Conservation (phyloP, 2,329 filamentous ascomycete genomes). For the Apiospora rasikravindrae region DNA sequence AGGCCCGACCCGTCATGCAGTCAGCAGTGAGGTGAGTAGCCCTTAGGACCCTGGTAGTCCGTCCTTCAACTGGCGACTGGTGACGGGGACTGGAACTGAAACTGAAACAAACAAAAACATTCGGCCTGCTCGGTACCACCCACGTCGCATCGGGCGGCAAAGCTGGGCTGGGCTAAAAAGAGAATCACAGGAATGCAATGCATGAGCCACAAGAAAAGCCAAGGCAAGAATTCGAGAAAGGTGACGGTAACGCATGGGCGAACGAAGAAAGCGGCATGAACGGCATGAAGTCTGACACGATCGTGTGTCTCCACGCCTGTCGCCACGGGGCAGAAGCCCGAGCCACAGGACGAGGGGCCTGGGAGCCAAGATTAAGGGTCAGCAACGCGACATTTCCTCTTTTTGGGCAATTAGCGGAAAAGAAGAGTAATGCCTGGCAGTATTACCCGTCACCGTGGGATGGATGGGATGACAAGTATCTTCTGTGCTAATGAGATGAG, state of each 20-base stretch:
- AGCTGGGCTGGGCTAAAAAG: not conserved
- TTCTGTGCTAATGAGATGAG: not conserved
- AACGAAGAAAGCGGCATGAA: not conserved
- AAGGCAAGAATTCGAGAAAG: slow-evolving; percentile 1
- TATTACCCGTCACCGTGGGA: not conserved
- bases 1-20: slow-evolving; percentile 13
- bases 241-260: not conserved
- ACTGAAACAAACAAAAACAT: slow-evolving; percentile 9
- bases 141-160: not conserved
- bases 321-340: slow-evolving; percentile 1
- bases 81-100: not conserved
- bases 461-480: not conserved
- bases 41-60: no score
- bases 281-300: slow-evolving; percentile 16
- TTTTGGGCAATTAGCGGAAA: not conserved
- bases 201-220: slow-evolving; percentile 9
- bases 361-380: slow-evolving; percentile 1
- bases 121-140: not conserved
- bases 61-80: not conserved
- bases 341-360: not conserved
- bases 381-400: not conserved
- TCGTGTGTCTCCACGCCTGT: slow-evolving; percentile 5
- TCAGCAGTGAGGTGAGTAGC: not conserved
- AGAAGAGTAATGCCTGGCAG: not conserved
- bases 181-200: not conserved